Evolutionary conservation across 1,284 basidiomycete species (phyloP), one percentile per base, ranked within the genome.

Genomic region (Moesziomyces globuligerus): DNA sequence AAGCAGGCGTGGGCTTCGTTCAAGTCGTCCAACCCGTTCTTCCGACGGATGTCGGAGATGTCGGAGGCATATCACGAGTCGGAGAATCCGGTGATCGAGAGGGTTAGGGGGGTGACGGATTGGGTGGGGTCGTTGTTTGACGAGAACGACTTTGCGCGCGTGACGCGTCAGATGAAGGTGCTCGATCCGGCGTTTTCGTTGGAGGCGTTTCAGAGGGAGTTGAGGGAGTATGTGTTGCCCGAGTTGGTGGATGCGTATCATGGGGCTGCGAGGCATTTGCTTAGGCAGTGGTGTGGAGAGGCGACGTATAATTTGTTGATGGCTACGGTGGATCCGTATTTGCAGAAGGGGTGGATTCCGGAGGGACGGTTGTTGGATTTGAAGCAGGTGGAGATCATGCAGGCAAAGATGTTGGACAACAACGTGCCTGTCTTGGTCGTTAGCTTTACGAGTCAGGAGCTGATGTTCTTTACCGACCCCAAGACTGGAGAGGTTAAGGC

Each of bases 241-340:
- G 96, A 99, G 82, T 88, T 99, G 7, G 92, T 99, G 8, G 96
- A 99, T 81, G 93, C 94, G 20, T 98, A 96, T 83, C 84, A 98
- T 72, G 90, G 88, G 50, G 94, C 92, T 10, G 94, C 97, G 79
- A 87, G 90, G 76, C 91, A 93, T 79, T 86, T 90, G 7, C 85
- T 99, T 73, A 88, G 88, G 79, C 88, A 88, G 75, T 99, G 96
- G 96, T 97, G 94, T 83, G 89, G 92, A 29, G 96, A 99, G 84
- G 96, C 93, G 93, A 94, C 84, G 13, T 82, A 65, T 68, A 98
- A 97, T 79, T 92, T 98, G 11, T 87, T 98, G 3, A 96, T 94
- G 90, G 95, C 95, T 3, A 96, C 94, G 3, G 91, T 99, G 88
- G 93, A 96, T 76, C 91, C 93, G 73, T 98, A 94, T 83, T 86